These are phyloP conservation scores for Aspergillus intermedius DNA, from an alignment of 2,329 filamentous ascomycete genomes.

Conservation along the genomic window DNA sequence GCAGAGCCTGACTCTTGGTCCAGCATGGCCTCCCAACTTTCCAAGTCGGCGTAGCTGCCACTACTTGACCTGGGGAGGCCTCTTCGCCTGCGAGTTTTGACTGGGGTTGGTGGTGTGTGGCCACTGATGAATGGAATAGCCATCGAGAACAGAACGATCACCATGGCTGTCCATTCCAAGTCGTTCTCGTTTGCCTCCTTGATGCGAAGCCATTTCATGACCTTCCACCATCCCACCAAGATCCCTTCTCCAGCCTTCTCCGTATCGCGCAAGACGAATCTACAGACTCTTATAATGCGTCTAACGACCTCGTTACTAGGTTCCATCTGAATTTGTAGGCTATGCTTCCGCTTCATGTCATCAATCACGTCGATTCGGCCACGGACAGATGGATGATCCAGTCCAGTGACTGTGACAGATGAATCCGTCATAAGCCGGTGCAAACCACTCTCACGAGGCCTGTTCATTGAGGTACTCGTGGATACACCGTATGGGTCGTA, in stretches of 20 bases:
- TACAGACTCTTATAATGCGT: constrained; percentile 56
- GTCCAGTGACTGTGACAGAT: constrained; percentile 40
- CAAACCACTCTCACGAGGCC: constrained; percentile 49
- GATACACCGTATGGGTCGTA: constrained; percentile 57
- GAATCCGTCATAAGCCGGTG: constrained; percentile 41
- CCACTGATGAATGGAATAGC: constrained; percentile 53
- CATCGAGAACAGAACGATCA: constrained; percentile 58
- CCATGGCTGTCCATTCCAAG: constrained; percentile 63
- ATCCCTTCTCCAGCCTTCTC: constrained; percentile 54
- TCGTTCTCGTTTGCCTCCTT: constrained; percentile 46
- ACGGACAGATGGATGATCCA: constrained; percentile 53
- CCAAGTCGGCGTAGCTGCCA: constrained; percentile 38
- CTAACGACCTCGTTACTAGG: constrained; percentile 58
- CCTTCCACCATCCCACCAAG: constrained; percentile 66
- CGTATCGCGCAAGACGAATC: constrained; percentile 56
- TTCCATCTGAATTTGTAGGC: constrained; percentile 61
- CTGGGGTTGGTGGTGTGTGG: constrained; percentile 23
- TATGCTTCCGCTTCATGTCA: constrained; percentile 55
- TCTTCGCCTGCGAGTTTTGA: constrained; percentile 35
- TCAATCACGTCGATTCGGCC: constrained; percentile 64
- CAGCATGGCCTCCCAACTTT: constrained; percentile 46
- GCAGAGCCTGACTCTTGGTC: constrained; percentile 38
- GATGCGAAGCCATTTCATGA: constrained; percentile 59
- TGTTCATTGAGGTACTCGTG: constrained; percentile 45
- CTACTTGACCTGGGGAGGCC: constrained; percentile 46